Evolutionary conservation across 306 rosid genomes (phyloP), one percentile per base, ranked within the genome.

Genomic region (Prunus campanulata): DNA sequence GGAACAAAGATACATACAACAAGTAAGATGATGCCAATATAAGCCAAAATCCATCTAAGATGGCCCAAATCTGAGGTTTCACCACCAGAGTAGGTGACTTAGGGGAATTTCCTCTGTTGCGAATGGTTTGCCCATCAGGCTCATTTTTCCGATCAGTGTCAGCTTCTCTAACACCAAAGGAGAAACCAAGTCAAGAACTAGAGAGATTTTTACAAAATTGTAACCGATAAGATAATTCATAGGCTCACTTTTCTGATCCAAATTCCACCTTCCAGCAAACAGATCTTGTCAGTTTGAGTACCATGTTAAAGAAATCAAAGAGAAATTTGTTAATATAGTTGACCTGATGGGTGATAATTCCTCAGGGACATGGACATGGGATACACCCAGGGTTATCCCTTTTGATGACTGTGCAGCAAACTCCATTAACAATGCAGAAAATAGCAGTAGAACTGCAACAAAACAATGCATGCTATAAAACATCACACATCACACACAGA

Each of bases 351-450:
- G 93, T 75, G 90, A 68, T 78, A 82, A 75, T 78, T 89, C 91
- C 82, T 87, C 87, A 56, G 80, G 84, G 49, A 77, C 77, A 78
- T 72, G 83, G 68, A 77, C 77, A 78, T 74, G 82, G 68, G 91
- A 61, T 55, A 78, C 62, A 79, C 81, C 86, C 68, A 57, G 78
- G 74, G 80, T 85, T 80, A 95, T 92, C 85, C 99, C 97, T 82
- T 85, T 88, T 22, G 99, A 86, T 66, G 91, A 84, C 71, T 87
- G 93, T 7, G 99, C 99, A 8, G 98, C 98, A 56, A 95, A 88
- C 82, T 95, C 99, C 97, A 95, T 88, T 68, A 95, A 76, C 75
- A 95, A 79, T 63, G 99, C 99, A 83, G 99, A 91, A 88, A 92
- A 70, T 66, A 92, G 70, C 67, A 95, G 96, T 68, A 92, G 86